Evolutionary conservation across 495 filamentous ascomycete genomes (phyloP), one percentile per base, ranked within the genome.

Genomic region (Astrocystis sublimbata): DNA sequence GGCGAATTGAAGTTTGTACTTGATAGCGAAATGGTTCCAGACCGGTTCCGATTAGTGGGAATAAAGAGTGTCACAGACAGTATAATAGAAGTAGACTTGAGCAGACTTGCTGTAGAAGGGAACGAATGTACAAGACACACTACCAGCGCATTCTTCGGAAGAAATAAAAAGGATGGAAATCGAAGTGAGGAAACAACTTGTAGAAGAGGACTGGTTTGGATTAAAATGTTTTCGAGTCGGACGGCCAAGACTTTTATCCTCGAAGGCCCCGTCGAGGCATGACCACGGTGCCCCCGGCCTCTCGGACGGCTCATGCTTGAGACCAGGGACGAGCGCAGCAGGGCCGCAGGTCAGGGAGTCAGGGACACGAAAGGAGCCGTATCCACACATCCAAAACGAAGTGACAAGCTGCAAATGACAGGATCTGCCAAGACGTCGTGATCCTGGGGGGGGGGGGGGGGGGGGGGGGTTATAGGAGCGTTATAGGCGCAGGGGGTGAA

Each of bases 11-110:
- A 64, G 59, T 58, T 30, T 65, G 66, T 65, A 70, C n/a, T n/a
- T n/a, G n/a, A n/a, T n/a, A n/a, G n/a, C n/a, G 66, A 72, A 73
- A 72, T 75, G 78, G 79, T 82, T 73, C 79, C 79, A 81, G 79
- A 80, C 79, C 78, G 67, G 65, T 71, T 71, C 72, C 65, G 65
- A 78, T 74, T 65, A 4, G 15, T 62, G 65, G 57, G 52, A 66
- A 71, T 74, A 75, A 78, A 67, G 71, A 74, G 68, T 73, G 76
- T 68, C 75, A 69, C 66, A 71, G 75, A 78, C 76, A 74, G 66
- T 72, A 65, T n/a, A 74, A 74, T 69, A 59, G 64, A 67, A 76
- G 66, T 63, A 64, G 67, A 63, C 64, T 73, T n/a, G 68, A 66
- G 60, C 68, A 71, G 70, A 74, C 60, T 70, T 70, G 73, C 68